Conservation (phyloP, 225 moss, liverwort and hornwort species). For the Pseudoscleropodium purum region DNA sequence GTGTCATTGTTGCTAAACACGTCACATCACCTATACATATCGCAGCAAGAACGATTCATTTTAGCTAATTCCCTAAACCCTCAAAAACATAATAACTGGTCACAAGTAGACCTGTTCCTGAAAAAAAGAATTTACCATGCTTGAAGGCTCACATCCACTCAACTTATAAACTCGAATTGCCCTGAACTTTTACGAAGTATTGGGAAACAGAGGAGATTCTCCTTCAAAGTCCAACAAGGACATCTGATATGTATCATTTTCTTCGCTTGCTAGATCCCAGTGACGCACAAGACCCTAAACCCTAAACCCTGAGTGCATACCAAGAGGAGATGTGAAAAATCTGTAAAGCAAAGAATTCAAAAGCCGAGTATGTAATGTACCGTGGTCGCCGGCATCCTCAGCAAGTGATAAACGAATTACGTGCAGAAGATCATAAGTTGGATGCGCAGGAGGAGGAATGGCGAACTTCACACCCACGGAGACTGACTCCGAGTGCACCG, state of each 20-base stretch:
- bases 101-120: not conserved
- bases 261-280: not conserved
- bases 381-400: conserved; percentile 83
- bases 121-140: not conserved
- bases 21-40: conserved; percentile 71
- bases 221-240: not conserved
- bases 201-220: not conserved
- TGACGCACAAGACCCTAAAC: not conserved
- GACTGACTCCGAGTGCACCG: not conserved
- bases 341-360: not conserved
- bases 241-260: not conserved
- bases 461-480: not conserved
- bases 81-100: not conserved
- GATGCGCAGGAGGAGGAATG: conserved; percentile 71
- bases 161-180: not conserved
- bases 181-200: not conserved
- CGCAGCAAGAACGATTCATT: not conserved
- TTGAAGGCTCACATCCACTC: not conserved
- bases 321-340: not conserved
- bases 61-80: conserved; percentile 4
- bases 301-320: not conserved
- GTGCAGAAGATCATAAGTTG: conserved; percentile 74
- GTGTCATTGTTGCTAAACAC: conserved; percentile 74
- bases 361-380: conserved; percentile 14
- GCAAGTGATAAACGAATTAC: conserved; percentile 68